Evolutionary conservation across 192 early-diverging fungal species (phyloP).

Genomic region (Entrophospora sp.): DNA sequence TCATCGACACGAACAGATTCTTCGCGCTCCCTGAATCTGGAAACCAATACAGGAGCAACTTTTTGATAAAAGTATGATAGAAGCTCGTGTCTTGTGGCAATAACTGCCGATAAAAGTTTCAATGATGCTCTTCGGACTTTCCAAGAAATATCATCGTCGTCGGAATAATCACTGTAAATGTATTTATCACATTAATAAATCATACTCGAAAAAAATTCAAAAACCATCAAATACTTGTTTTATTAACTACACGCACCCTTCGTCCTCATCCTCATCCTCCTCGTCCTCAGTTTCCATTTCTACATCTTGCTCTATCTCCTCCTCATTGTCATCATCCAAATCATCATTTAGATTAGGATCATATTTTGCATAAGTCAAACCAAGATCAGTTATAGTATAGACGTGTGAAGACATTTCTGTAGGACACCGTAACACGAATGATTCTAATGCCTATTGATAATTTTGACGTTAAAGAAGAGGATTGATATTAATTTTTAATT

Average conservation of each 20-base stretch:
- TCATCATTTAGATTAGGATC: conserved; percentile 82
- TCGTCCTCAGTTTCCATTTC: conserved; percentile 54
- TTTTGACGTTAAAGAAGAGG: neutral
- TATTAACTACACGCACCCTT: conserved; percentile 37
- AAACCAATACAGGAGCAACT: conserved; percentile 66
- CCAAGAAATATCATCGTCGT: conserved; percentile 90
- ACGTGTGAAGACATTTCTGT: conserved; percentile 61
- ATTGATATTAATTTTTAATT: neutral
- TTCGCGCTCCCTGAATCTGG: conserved; percentile 75
- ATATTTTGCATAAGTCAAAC: conserved; percentile 62
- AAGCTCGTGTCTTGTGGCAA: conserved; percentile 64
- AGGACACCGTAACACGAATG: conserved; percentile 70
- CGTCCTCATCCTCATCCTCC: conserved; percentile 62
- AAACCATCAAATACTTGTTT: neutral
- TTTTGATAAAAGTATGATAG: conserved; percentile 51
- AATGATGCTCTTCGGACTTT: conserved; percentile 79
- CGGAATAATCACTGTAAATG: conserved; percentile 58
- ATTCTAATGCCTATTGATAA: conserved; percentile 50
- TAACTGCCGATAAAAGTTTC: conserved; percentile 58
- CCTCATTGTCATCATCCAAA: conserved; percentile 61
- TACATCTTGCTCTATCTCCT: conserved; percentile 49
- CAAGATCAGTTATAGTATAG: conserved; percentile 46
- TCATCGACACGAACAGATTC: conserved; percentile 79
- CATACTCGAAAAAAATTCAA: too few relatives aligned
- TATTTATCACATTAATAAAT: too few relatives aligned